Evolutionary conservation across 352 stramenopile genomes (phyloP).

Genomic region (Phytophthora sansomeana): DNA sequence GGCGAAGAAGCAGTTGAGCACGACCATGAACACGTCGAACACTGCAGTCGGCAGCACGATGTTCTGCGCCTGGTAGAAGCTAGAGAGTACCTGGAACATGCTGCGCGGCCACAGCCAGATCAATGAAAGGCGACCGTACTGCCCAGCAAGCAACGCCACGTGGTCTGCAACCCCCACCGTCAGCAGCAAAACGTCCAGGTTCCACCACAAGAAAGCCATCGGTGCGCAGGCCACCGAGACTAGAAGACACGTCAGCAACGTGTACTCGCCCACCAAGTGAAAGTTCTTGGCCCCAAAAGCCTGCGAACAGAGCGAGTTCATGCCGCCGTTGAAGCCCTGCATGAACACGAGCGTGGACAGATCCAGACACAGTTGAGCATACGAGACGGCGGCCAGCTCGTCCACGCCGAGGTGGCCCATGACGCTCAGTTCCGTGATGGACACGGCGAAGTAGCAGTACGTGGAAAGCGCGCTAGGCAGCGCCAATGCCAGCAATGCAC

Average conservation of each 20-base stretch:
- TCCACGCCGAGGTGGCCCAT: conserved; percentile 83
- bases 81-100: conserved; percentile 77
- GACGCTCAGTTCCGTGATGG: conserved; percentile 81
- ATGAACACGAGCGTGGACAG: conserved; percentile 82
- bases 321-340: conserved; percentile 79
- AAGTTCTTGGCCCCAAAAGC: conserved; percentile 88
- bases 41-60: conserved; percentile 73
- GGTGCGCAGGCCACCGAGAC: conserved; percentile 63
- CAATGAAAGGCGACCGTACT: conserved; percentile 75
- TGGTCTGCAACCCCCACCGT: conserved; percentile 44
- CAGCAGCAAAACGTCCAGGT: conserved; percentile 60
- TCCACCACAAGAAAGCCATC: conserved; percentile 80
- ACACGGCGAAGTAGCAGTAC: conserved; percentile 85
- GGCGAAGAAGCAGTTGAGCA: conserved; percentile 64
- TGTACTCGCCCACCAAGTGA: conserved; percentile 67
- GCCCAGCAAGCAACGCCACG: conserved; percentile 52
- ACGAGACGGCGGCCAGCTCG: conserved; percentile 76
- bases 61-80: conserved; percentile 85
- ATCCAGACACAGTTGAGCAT: conserved; percentile 80
- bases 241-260: conserved; percentile 57
- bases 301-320: conserved; percentile 86
- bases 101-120: conserved; percentile 78
- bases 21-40: conserved; percentile 67
- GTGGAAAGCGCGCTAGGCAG: conserved; percentile 63
- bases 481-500: conserved; percentile 59